Percentiles rank a stretch among this genome's conserved stretches.
Conservation (phyloP, 106 monocot species). For the Dioscorea alata region DNA sequence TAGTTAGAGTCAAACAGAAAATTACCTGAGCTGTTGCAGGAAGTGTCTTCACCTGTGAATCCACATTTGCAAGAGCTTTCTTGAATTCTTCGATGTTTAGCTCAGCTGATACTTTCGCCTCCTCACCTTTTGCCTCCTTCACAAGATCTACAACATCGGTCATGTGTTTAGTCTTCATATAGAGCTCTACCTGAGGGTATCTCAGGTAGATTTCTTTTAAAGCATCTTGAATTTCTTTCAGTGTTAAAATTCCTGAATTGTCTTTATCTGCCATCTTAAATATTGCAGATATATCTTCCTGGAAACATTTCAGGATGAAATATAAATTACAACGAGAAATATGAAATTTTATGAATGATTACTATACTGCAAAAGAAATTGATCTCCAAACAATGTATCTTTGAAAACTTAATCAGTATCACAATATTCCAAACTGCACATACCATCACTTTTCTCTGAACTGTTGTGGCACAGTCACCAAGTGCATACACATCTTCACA, state of each 20-base stretch:
- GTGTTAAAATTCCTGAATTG: constrained; percentile 53
- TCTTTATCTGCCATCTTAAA: constrained; percentile 59
- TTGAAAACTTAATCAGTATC: no score
- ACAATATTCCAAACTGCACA: constrained; percentile 2
- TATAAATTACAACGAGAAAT: no score
- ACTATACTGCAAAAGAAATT: no score
- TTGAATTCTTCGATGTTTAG: constrained; percentile 57
- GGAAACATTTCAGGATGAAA: not conserved
- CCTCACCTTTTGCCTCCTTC: constrained; percentile 32
- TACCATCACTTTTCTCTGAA: constrained; percentile 69
- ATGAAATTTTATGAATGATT: no score
- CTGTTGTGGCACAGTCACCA: constrained; percentile 63
- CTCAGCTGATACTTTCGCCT: constrained; percentile 30
- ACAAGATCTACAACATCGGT: constrained; percentile 35
- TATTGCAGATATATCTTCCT: constrained; percentile 57
- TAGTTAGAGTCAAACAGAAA: not conserved
- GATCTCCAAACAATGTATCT: no score
- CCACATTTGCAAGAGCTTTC: constrained; percentile 48
- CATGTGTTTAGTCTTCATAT: constrained; percentile 56
- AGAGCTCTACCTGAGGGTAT: constrained; percentile 47
- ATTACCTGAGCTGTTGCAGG: constrained; percentile 69
- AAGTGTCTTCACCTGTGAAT: constrained; percentile 51
- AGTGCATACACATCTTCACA: constrained; percentile 62
- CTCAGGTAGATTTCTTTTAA: constrained; percentile 44
- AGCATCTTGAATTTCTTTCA: constrained; percentile 61